A percentile compares a stretch with the other conserved stretches of the same genome.
phyloP scores from a whole-genome alignment of 164 flowering plant species.

The Amborella trichopoda region DNA sequence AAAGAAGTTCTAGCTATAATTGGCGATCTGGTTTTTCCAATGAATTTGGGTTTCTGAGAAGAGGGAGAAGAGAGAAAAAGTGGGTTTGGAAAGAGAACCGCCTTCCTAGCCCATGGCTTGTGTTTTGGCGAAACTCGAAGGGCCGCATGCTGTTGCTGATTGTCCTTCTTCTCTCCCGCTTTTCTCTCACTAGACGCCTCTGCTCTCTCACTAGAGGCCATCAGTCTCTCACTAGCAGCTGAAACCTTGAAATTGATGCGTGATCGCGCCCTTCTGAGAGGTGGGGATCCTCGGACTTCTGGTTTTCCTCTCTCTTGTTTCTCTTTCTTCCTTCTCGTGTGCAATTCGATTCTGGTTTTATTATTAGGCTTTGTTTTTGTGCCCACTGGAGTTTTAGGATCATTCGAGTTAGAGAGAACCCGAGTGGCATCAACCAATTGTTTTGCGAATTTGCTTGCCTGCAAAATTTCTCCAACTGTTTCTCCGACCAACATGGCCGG shows the following conservation, averaged over 20 bases:
- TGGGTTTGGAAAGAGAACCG: slow-evolving; percentile 87
- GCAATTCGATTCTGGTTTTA: slow-evolving; percentile 19
- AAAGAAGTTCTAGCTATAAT: slow-evolving; percentile 20
- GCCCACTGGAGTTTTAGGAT: slow-evolving; percentile 64
- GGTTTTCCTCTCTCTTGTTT: slow-evolving; percentile 35
- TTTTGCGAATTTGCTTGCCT: slow-evolving; percentile 70
- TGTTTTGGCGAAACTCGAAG: slow-evolving; percentile 74
- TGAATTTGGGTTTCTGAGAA: slow-evolving; percentile 31
- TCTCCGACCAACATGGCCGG: slow-evolving; percentile 93
- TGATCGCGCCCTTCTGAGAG: slow-evolving; percentile 46
- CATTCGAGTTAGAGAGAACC: slow-evolving; percentile 21
- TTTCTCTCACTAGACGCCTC: slow-evolving; percentile 5
- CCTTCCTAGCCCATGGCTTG: slow-evolving; percentile 75
- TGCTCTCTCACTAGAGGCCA: neutral
- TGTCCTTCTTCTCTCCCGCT: slow-evolving; percentile 29
- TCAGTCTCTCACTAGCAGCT: slow-evolving; percentile 12
- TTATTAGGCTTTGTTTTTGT: slow-evolving; percentile 24
- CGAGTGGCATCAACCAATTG: slow-evolving; percentile 42
- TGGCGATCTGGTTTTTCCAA: slow-evolving; percentile 58
- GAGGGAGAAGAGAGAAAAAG: slow-evolving; percentile 48
- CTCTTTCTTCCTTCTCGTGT: slow-evolving; percentile 52
- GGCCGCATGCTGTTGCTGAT: slow-evolving; percentile 19
- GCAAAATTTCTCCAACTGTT: slow-evolving; percentile 74
- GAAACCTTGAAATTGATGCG: slow-evolving; percentile 73
- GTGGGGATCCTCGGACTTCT: slow-evolving; percentile 21